Evolutionary conservation across 1,284 basidiomycete genomes (phyloP).

Genomic region (Boletus semigastroideus): DNA sequence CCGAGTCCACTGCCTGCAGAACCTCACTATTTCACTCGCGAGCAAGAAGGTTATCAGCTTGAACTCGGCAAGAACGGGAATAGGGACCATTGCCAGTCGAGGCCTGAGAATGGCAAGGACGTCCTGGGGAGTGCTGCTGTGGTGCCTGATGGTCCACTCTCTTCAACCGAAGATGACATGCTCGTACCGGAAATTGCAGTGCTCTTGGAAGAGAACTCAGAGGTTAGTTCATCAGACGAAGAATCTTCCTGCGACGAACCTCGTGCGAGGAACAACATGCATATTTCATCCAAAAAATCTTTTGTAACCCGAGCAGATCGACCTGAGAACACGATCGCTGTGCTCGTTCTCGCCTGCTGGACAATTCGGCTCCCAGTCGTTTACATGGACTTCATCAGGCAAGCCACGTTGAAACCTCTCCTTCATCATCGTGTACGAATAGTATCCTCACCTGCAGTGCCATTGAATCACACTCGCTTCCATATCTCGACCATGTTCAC

Average conservation of each 20-base stretch:
- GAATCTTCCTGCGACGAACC: slow-evolving; percentile 33
- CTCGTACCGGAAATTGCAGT: slow-evolving; percentile 50
- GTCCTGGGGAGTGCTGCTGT: background rate
- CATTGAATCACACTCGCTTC: slow-evolving; percentile 73
- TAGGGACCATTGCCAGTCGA: background rate
- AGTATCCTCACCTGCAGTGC: slow-evolving; percentile 42
- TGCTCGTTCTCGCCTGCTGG: slow-evolving; percentile 77
- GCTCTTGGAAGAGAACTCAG: slow-evolving; percentile 55
- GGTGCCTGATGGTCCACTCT: slow-evolving; percentile 6
- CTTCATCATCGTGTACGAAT: background rate
- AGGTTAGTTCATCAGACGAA: slow-evolving; percentile 45
- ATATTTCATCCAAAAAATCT: slow-evolving; percentile 12
- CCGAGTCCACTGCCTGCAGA: slow-evolving; percentile 61
- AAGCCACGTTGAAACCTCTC: slow-evolving; percentile 25
- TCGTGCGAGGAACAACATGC: slow-evolving; percentile 9
- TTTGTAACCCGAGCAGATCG: slow-evolving; percentile 44
- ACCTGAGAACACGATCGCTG: slow-evolving; percentile 59
- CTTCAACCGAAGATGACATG: slow-evolving; percentile 30
- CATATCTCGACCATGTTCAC: slow-evolving; percentile 77
- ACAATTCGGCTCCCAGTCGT: slow-evolving; percentile 73
- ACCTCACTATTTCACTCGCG: slow-evolving; percentile 49
- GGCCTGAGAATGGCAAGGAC: slow-evolving; percentile 16
- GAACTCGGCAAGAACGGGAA: slow-evolving; percentile 18
- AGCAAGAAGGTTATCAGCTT: slow-evolving; percentile 24
- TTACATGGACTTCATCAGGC: slow-evolving; percentile 75